phyloP scores from a whole-genome alignment of 352 stramenopile genomes.

The Pythium rishiriense region DNA sequence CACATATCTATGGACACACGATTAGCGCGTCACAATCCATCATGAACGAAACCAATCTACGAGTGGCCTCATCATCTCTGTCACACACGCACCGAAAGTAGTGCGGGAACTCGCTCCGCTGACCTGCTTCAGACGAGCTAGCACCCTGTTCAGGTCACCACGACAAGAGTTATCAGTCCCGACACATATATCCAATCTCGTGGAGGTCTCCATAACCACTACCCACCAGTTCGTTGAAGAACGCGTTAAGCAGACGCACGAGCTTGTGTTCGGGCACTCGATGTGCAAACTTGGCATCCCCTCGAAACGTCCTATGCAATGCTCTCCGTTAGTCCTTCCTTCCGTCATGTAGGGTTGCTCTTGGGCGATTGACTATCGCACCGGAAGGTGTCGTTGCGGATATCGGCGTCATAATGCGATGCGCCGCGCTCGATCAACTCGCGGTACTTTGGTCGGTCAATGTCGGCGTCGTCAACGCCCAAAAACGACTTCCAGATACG shows the following conservation, averaged over 20 bases:
- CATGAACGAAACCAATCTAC: background rate
- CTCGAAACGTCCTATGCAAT: slow-evolving; percentile 74
- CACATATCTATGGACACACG: slow-evolving; percentile 60
- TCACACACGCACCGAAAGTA: slow-evolving; percentile 28
- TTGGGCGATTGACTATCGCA: too few relatives aligned
- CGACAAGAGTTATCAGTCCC: background rate
- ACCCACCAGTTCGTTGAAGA: slow-evolving; percentile 82
- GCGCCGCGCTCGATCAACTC: slow-evolving; percentile 72
- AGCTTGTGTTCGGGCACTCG: slow-evolving; percentile 90
- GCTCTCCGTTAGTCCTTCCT: too few relatives aligned
- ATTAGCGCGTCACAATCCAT: background rate
- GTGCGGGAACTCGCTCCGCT: slow-evolving; percentile 19
- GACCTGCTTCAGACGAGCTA: slow-evolving; percentile 19
- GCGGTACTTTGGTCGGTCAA: slow-evolving; percentile 63
- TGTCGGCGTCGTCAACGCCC: slow-evolving; percentile 60
- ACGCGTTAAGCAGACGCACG: slow-evolving; percentile 90
- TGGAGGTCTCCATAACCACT: background rate
- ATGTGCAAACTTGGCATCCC: slow-evolving; percentile 84
- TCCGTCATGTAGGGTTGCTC: too few relatives aligned
- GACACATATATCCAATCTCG: background rate
- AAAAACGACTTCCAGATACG: slow-evolving; percentile 90
- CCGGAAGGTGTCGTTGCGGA: slow-evolving; percentile 91
- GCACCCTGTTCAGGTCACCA: background rate
- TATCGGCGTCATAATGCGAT: slow-evolving; percentile 83
- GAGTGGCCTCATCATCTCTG: too few relatives aligned